A percentile compares a stretch with the other conserved stretches of the same genome.
phyloP scores from a whole-genome alignment of 371 early-diverging fungal genomes.

The Mucor mucedo region DNA sequence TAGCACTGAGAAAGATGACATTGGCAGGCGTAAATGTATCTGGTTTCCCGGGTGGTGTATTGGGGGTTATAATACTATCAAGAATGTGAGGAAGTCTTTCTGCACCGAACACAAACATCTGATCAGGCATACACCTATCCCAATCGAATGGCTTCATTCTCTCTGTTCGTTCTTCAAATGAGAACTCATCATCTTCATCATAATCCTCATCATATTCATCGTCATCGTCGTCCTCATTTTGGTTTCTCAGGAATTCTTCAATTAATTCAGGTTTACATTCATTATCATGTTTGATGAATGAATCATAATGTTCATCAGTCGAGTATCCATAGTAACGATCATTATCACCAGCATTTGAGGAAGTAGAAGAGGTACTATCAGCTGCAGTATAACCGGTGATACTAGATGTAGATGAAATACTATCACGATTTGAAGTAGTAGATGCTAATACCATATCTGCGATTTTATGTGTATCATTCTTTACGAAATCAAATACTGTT shows the following conservation, averaged over 20 bases:
- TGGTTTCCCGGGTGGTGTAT: conserved; percentile 50
- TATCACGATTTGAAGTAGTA: conserved; percentile 42
- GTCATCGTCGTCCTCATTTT: conserved; percentile 5
- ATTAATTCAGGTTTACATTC: conserved; percentile 47
- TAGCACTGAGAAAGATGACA: conserved; percentile 84
- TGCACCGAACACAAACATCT: conserved; percentile 89
- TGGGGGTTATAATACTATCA: conserved; percentile 70
- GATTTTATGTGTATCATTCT: conserved; percentile 46
- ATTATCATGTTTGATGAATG: conserved; percentile 52
- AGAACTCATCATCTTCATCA: conserved; percentile 17
- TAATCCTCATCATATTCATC: conserved; percentile 23
- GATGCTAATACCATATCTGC: conserved; percentile 60
- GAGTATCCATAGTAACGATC: conserved; percentile 54
- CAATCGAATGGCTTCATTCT: conserved; percentile 57
- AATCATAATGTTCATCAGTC: conserved; percentile 42
- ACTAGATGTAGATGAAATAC: conserved; percentile 51
- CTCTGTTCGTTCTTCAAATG: neutral
- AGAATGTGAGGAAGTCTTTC: conserved; percentile 31
- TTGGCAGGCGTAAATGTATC: conserved; percentile 82
- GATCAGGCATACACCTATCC: conserved; percentile 80
- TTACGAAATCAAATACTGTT: conserved; percentile 68
- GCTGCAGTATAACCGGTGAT: conserved; percentile 24
- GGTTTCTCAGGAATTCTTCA: conserved; percentile 31
- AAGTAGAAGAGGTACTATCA: conserved; percentile 31
- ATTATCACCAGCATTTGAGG: conserved; percentile 44